Percentiles rank a stretch among this genome's conserved stretches.
Conservation (phyloP, 202 grass and related monocot species). For the Brachypodium distachyon region DNA sequence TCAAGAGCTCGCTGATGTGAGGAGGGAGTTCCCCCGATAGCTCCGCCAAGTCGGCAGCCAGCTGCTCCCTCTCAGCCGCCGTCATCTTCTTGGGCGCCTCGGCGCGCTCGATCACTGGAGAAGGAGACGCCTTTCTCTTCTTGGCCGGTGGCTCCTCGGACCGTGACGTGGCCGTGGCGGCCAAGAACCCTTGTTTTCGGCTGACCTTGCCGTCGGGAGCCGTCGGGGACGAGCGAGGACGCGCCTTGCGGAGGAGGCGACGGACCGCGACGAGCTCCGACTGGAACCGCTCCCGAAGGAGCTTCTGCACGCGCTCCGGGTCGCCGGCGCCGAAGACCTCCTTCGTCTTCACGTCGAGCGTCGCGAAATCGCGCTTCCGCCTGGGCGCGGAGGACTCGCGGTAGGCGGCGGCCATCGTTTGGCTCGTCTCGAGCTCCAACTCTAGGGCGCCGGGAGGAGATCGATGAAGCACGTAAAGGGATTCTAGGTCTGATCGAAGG, state of each 20-base stretch:
- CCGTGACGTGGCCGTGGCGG: no score
- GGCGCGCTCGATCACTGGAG: not conserved
- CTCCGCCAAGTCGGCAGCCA: not conserved
- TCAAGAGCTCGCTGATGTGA: not conserved
- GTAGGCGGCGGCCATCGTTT: no score
- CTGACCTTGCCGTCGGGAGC: not conserved
- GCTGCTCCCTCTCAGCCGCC: not conserved
- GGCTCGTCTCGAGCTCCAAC: no score
- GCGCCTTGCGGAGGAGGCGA: not conserved
- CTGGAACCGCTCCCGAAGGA: not conserved
- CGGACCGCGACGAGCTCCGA: not conserved
- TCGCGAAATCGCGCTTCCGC: not conserved
- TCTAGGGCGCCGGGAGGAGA: no score
- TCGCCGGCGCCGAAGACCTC: no score
- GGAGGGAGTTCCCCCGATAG: not conserved
- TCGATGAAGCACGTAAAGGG: no score
- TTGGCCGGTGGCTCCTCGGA: not conserved
- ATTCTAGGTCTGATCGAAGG: no score
- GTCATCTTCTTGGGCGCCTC: not conserved
- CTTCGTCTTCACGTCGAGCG: not conserved
- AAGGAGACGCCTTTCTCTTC: not conserved
- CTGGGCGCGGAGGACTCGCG: no score
- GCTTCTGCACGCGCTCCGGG: no score
- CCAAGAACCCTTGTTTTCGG: not conserved
- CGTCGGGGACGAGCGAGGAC: not conserved